Conservation (phyloP, 768 basidiomycete species). For the Pisolithus microcarpus region DNA sequence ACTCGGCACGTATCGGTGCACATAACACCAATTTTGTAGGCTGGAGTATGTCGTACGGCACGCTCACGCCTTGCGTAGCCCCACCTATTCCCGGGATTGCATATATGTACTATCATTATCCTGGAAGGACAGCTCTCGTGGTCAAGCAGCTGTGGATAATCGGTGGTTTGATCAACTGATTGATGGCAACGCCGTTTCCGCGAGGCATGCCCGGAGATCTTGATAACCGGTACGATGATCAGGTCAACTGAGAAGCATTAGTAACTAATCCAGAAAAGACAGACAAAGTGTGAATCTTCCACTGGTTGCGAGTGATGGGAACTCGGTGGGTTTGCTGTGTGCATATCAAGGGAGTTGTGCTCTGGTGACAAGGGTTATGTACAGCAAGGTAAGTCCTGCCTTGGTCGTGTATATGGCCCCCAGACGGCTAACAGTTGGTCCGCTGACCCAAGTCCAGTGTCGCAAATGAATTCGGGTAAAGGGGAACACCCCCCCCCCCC, state of each 20-base stretch:
- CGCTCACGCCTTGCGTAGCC: slow-evolving; percentile 3
- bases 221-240: background rate
- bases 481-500: too few species aligned
- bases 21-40: slow-evolving; percentile 1
- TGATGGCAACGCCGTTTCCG: background rate
- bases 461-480: too few species aligned
- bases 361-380: too few species aligned
- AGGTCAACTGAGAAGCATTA: background rate
- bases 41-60: background rate
- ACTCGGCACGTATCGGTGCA: background rate
- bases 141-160: background rate
- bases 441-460: too few species aligned
- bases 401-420: too few species aligned
- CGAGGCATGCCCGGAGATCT: background rate
- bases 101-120: background rate
- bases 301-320: background rate
- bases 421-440: too few species aligned
- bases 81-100: slow-evolving; percentile 3
- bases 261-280: background rate
- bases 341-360: background rate
- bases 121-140: background rate
- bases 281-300: background rate
- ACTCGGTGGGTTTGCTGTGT: background rate
- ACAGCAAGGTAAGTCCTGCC: too few species aligned
- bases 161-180: background rate